Conservation (phyloP, 306 rosid genomes). For the Echinosophora koreensis region DNA sequence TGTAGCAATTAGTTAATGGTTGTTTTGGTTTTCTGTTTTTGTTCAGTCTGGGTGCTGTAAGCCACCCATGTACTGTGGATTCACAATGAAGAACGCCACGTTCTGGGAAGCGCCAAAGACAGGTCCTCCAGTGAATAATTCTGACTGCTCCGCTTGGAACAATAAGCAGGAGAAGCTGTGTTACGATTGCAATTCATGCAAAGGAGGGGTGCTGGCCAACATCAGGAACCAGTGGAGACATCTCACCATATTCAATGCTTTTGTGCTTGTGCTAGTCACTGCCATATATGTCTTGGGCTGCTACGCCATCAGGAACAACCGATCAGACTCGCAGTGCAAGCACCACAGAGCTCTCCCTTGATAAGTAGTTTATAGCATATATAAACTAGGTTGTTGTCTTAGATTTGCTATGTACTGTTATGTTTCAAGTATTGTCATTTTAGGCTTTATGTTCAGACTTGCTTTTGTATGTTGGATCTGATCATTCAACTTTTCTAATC, state of each 20-base stretch:
- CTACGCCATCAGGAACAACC: slow-evolving; percentile 69
- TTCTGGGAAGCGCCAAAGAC: slow-evolving; percentile 68
- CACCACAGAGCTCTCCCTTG: slow-evolving; percentile 47
- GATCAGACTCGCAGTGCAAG: slow-evolving; percentile 29
- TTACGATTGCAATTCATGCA: slow-evolving; percentile 86
- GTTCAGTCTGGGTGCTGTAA: slow-evolving; percentile 87
- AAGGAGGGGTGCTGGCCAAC: slow-evolving; percentile 77
- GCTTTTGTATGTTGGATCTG: not conserved
- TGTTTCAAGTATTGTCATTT: not conserved
- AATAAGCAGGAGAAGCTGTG: slow-evolving; percentile 63
- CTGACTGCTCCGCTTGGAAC: slow-evolving; percentile 76
- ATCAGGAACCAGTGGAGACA: slow-evolving; percentile 71
- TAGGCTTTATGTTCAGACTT: not conserved
- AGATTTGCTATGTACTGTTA: slow-evolving; percentile 12
- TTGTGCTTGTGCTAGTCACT: slow-evolving; percentile 49
- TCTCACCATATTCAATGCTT: slow-evolving; percentile 62
- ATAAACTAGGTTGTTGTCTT: not conserved
- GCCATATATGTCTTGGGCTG: slow-evolving; percentile 76
- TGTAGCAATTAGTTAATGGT: not conserved
- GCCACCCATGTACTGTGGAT: slow-evolving; percentile 82
- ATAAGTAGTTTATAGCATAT: not conserved
- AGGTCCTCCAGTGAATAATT: slow-evolving; percentile 53
- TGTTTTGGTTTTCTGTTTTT: not conserved
- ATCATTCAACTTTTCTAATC: not conserved
- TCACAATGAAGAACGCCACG: slow-evolving; percentile 69